These are phyloP conservation scores for Psilocybe sp. DNA, from an alignment of 768 basidiomycete species.

Conservation along the genomic window DNA sequence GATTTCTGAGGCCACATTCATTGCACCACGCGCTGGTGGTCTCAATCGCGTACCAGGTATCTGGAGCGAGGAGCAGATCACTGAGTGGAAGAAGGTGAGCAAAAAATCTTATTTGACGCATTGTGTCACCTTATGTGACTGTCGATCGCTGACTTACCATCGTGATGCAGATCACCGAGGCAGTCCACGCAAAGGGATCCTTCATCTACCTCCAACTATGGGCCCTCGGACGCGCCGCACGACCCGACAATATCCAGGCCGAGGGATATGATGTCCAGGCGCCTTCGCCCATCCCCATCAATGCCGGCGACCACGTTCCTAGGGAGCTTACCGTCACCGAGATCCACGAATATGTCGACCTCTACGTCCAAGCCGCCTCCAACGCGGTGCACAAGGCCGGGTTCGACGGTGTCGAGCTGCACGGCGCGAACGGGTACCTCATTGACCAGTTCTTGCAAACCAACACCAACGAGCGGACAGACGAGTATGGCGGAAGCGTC, in stretches of 20 bases:
- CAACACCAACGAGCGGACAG: slow-evolving; percentile 52
- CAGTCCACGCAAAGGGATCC: slow-evolving; percentile 1
- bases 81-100: slow-evolving; percentile 47
- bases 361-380: slow-evolving; percentile 52
- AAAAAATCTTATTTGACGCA: background rate
- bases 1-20: slow-evolving; percentile 55
- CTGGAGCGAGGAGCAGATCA: slow-evolving; percentile 47
- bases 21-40: slow-evolving; percentile 41
- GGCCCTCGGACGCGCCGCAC: slow-evolving; percentile 36
- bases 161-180: slow-evolving; percentile 1
- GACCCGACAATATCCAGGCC: slow-evolving; percentile 27
- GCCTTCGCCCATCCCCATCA: slow-evolving; percentile 27
- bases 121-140: too few species aligned
- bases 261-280: slow-evolving; percentile 33
- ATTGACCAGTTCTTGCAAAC: slow-evolving; percentile 64
- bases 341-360: slow-evolving; percentile 46
- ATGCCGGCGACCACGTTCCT: slow-evolving; percentile 23
- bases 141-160: too few species aligned
- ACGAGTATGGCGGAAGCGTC: slow-evolving; percentile 67
- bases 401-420: slow-evolving; percentile 63
- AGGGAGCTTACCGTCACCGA: slow-evolving; percentile 43
- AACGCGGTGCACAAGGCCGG: slow-evolving; percentile 59
- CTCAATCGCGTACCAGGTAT: slow-evolving; percentile 43
- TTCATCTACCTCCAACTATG: slow-evolving; percentile 6
- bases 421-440: slow-evolving; percentile 45